Conservation (phyloP, 306 rosid species). For the Adenanthera pavonina region DNA sequence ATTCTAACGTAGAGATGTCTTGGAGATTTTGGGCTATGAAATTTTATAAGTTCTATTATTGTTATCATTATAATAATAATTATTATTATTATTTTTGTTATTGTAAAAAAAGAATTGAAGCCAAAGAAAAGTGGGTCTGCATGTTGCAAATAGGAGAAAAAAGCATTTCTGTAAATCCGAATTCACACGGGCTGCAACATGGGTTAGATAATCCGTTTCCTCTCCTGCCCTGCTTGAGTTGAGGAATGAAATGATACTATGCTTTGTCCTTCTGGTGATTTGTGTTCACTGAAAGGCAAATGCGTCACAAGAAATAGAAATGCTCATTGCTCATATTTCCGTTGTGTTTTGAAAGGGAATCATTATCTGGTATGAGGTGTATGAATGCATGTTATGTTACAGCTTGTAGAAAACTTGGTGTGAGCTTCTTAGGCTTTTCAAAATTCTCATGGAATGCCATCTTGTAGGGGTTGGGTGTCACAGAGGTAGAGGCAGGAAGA, state of each 20-base stretch:
- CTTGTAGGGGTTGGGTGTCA: constrained; percentile 22
- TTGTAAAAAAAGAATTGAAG: neutral
- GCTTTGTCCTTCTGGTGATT: neutral
- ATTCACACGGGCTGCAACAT: neutral
- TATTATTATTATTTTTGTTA: neutral
- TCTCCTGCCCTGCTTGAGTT: neutral
- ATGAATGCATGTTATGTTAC: constrained; percentile 16
- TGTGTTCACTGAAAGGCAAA: neutral
- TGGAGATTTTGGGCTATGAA: neutral
- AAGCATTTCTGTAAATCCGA: neutral
- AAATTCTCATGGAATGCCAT: constrained; percentile 11
- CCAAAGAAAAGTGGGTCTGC: neutral
- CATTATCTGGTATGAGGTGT: neutral
- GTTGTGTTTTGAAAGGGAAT: neutral
- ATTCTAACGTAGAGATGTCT: neutral
- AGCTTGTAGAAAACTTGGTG: neutral
- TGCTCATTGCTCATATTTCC: constrained; percentile 13
- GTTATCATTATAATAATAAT: neutral
- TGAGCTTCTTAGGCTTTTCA: neutral
- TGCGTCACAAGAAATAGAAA: neutral
- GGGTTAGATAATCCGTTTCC: neutral
- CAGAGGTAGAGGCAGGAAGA: constrained; percentile 18
- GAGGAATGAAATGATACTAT: neutral
- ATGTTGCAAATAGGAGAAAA: neutral
- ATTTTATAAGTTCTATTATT: neutral